phyloP scores from a whole-genome alignment of 1,284 basidiomycete species.

The Cronartium quercuum region DNA sequence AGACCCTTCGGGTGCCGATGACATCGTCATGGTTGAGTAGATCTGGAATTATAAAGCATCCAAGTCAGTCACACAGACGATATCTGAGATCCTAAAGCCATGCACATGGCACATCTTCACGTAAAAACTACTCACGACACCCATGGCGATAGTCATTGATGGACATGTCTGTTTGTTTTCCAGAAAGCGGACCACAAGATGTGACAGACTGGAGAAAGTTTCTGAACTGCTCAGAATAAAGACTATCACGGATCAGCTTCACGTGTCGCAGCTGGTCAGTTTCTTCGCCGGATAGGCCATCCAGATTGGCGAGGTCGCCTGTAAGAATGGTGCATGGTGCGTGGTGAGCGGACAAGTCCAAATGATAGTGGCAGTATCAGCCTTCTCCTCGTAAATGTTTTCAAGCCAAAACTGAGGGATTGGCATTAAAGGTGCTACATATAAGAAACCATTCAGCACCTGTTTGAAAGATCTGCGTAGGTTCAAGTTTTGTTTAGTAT shows the following conservation, averaged over 20 bases:
- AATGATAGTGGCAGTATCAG: constrained; percentile 47
- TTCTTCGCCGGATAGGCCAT: constrained; percentile 70
- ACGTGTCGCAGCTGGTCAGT: constrained; percentile 71
- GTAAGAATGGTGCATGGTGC: constrained; percentile 51
- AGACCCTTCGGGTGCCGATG: constrained; percentile 87
- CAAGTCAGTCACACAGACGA: background rate
- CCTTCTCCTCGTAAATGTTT: too few species aligned
- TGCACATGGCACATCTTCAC: background rate
- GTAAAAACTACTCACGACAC: constrained; percentile 46
- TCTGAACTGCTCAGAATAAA: constrained; percentile 83
- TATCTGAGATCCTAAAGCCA: background rate
- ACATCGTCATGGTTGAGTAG: constrained; percentile 97
- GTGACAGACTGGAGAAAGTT: constrained; percentile 78
- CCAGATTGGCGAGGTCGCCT: constrained; percentile 88
- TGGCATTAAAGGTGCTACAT: background rate
- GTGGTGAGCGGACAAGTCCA: constrained; percentile 62
- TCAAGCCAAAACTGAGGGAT: background rate
- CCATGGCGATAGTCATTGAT: constrained; percentile 81
- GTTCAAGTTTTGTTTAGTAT: background rate
- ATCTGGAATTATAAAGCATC: constrained; percentile 60
- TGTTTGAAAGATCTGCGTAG: constrained; percentile 51
- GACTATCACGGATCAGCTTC: constrained; percentile 75
- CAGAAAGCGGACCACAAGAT: constrained; percentile 83
- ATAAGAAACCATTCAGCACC: background rate
- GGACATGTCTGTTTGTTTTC: constrained; percentile 90